Evolutionary conservation across 352 stramenopile genomes (phyloP), one percentile per base, ranked within the genome.

Genomic region (Phytophthora fragariae): DNA sequence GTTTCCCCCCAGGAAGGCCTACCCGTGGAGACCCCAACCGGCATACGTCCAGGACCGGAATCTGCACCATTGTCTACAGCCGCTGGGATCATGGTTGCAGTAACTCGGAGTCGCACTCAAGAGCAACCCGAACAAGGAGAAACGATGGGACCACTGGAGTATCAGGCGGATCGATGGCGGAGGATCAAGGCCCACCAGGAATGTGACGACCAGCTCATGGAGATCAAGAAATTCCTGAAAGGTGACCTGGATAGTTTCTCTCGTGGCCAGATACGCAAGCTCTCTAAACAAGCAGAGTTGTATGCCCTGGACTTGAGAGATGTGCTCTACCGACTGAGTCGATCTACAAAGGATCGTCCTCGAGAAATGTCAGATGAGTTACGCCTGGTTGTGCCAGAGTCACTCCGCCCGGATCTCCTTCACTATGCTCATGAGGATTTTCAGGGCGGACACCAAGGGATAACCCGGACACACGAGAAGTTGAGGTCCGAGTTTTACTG

Each of bases 171-270:
- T 31, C 10, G 60, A 2, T 66, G 60, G 60, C 29, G 47, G 15
- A 31, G 59, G 6, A 52, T 66, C n/a, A 50, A 52, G 15, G 19
- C 12, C 1, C 60, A 66, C 12, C 49, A 66, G 15, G 46, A 66
- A 3, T 6, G 2, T 10, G 59, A 57, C 46, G 1, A 6, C 11
- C 11, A 27, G 24, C 24, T 27, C 24, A 27, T 27, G 24, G 24
- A 27, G 2, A 27, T 27, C 24, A 27, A 27, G 24, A 27, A 27
- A 27, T 27, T 27, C 24, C 1, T 27, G 2, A 27, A 27, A 27
- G 24, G 24, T 27, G 24, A 27, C 24, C 24, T 27, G 24, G 24
- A 27, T 2, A 27, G 24, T 27, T 27, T 27, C 24, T 27, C 24
- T 27, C 24, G 24, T 27, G 24, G 24, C 24, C 24, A 27, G 24